phyloP scores from a whole-genome alignment of 306 rosid genomes.

The Ammopiptanthus mongolicus region DNA sequence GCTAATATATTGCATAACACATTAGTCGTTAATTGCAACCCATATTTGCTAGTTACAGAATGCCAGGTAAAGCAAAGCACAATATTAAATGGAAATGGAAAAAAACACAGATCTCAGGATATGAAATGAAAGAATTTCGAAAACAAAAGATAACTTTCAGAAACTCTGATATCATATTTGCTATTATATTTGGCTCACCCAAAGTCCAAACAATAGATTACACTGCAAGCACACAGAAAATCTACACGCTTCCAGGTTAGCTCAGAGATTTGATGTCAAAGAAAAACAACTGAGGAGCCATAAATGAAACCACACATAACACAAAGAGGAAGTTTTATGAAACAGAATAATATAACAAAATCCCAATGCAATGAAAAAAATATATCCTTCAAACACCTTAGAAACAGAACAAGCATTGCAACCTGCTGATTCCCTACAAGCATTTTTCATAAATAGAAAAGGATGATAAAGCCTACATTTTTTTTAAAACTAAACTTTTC shows the following conservation, averaged over 20 bases:
- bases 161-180: not conserved
- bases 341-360: not conserved
- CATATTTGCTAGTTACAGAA: not conserved
- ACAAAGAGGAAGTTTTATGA: not conserved
- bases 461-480: not conserved
- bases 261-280: slow-evolving; percentile 4
- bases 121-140: slow-evolving; percentile 1
- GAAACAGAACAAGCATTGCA: slow-evolving; percentile 17
- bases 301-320: not conserved
- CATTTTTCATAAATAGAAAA: slow-evolving; percentile 6
- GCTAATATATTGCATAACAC: not conserved
- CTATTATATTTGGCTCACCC: slow-evolving; percentile 6
- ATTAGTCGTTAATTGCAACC: not conserved
- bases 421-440: not conserved
- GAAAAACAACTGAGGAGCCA: not conserved
- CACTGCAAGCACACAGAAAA: not conserved
- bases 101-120: not conserved
- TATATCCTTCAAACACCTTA: slow-evolving; percentile 5
- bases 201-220: not conserved
- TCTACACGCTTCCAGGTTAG: not conserved
- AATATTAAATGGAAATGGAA: not conserved
- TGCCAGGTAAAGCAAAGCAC: not conserved
- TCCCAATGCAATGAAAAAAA: not conserved
- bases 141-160: not conserved
- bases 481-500: not conserved